These are phyloP conservation scores for Xylaria flabelliformis DNA, from an alignment of 495 filamentous ascomycete genomes.

Conservation along the genomic window DNA sequence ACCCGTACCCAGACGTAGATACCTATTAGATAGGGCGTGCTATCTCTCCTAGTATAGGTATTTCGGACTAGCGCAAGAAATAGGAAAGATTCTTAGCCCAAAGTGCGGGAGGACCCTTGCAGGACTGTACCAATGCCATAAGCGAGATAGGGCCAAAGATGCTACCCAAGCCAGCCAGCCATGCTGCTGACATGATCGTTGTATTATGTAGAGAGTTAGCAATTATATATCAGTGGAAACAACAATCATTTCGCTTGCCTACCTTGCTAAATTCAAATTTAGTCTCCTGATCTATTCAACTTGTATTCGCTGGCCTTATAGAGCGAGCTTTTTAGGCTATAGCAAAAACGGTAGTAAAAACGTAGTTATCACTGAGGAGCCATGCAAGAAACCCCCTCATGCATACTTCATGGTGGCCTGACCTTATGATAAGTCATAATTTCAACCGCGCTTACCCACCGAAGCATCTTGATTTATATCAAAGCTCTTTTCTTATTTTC, in stretches of 20 bases:
- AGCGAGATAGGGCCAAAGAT: conserved; percentile 2
- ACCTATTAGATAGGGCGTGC: background rate
- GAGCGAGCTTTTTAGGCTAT: too few species aligned
- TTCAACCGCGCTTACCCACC: background rate
- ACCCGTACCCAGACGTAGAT: background rate
- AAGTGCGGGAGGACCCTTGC: background rate
- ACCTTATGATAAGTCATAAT: background rate
- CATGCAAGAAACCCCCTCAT: background rate
- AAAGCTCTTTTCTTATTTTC: too few species aligned
- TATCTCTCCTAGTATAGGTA: background rate
- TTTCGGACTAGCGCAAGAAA: too few species aligned
- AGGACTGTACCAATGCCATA: background rate
- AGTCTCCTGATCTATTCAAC: background rate
- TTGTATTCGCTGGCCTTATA: background rate
- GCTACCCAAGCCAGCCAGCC: background rate
- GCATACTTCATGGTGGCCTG: background rate
- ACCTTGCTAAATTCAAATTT: background rate
- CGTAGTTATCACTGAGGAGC: background rate
- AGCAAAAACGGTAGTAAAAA: too few species aligned
- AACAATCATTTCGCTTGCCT: background rate
- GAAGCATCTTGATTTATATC: too few species aligned
- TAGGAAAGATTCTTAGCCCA: too few species aligned
- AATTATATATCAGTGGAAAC: background rate
- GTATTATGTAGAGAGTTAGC: background rate
- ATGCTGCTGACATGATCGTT: background rate